phyloP scores from a whole-genome alignment of 352 stramenopile genomes.

The Phytopythium helicoides region DNA sequence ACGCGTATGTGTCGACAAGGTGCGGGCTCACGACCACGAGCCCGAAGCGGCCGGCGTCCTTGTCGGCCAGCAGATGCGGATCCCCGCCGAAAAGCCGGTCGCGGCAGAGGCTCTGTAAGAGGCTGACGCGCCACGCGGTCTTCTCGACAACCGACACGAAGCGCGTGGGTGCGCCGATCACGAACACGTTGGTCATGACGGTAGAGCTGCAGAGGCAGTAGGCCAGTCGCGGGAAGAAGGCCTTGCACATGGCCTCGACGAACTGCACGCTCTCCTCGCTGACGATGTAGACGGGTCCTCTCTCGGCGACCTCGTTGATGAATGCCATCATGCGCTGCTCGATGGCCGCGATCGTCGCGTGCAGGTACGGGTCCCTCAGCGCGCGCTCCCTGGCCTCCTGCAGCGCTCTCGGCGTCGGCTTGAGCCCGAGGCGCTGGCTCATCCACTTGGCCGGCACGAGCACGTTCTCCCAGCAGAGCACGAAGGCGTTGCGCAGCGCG shows the following conservation, averaged over 20 bases:
- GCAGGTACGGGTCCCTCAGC: conserved; percentile 40
- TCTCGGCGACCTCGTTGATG: conserved; percentile 41
- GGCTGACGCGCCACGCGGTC: conserved; percentile 41
- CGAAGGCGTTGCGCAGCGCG: conserved; percentile 48
- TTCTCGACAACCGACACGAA: conserved; percentile 56
- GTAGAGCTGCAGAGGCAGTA: conserved; percentile 53
- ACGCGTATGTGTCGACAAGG: conserved; percentile 49
- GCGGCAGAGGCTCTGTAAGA: conserved; percentile 56
- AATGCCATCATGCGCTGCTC: conserved; percentile 57
- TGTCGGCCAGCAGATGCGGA: conserved; percentile 40
- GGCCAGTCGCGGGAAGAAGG: conserved; percentile 60
- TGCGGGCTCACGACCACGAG: conserved; percentile 62
- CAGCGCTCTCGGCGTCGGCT: conserved; percentile 31
- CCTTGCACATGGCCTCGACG: conserved; percentile 55
- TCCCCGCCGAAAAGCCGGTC: conserved; percentile 50
- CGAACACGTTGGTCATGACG: conserved; percentile 54
- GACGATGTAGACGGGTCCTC: conserved; percentile 61
- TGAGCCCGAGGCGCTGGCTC: conserved; percentile 47
- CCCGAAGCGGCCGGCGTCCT: conserved; percentile 40
- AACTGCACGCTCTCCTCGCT: conserved; percentile 63
- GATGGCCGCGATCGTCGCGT: conserved; percentile 48
- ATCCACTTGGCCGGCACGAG: conserved; percentile 63
- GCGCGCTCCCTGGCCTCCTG: conserved; percentile 47
- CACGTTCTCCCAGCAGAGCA: conserved; percentile 72
- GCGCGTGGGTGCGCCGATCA: conserved; percentile 49